These are phyloP conservation scores for Schizopora paradoxa DNA, from an alignment of 1,284 basidiomycete genomes.

Conservation along the genomic window DNA sequence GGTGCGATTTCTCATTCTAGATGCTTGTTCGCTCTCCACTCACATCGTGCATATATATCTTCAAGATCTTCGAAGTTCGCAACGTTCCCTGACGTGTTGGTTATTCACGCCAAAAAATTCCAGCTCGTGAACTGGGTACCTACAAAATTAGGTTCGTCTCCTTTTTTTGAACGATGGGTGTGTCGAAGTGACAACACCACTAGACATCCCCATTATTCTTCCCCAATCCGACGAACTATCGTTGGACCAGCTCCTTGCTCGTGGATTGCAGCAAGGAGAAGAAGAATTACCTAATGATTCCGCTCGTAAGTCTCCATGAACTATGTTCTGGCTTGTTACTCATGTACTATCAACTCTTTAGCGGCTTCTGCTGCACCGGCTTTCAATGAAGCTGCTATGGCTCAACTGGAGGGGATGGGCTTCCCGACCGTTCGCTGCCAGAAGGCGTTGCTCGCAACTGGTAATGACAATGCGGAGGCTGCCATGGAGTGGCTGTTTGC, in stretches of 20 bases:
- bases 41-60: too few relatives aligned
- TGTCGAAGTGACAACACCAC: too few relatives aligned
- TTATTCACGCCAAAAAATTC: constrained; percentile 92
- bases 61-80: constrained; percentile 72
- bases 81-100: constrained; percentile 85
- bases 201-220: constrained; percentile 85
- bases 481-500: constrained; percentile 96
- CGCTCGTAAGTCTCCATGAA: constrained; percentile 27
- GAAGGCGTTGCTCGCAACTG: constrained; percentile 87
- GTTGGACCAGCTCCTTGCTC: constrained; percentile 69
- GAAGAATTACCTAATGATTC: constrained; percentile 60
- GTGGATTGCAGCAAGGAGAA: constrained; percentile 74
- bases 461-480: constrained; percentile 69
- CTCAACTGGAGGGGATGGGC: constrained; percentile 80
- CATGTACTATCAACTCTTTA: constrained; percentile 22
- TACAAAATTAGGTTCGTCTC: constrained; percentile 77
- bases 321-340: not conserved
- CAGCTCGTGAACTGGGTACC: constrained; percentile 98
- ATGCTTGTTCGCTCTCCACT: not conserved
- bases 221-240: constrained; percentile 55
- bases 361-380: constrained; percentile 41
- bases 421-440: constrained; percentile 81
- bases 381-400: constrained; percentile 72
- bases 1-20: constrained; percentile 36
- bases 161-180: too few relatives aligned